phyloP scores from a whole-genome alignment of 192 early-diverging fungal genomes.

The Linnemannia schmuckeri region DNA sequence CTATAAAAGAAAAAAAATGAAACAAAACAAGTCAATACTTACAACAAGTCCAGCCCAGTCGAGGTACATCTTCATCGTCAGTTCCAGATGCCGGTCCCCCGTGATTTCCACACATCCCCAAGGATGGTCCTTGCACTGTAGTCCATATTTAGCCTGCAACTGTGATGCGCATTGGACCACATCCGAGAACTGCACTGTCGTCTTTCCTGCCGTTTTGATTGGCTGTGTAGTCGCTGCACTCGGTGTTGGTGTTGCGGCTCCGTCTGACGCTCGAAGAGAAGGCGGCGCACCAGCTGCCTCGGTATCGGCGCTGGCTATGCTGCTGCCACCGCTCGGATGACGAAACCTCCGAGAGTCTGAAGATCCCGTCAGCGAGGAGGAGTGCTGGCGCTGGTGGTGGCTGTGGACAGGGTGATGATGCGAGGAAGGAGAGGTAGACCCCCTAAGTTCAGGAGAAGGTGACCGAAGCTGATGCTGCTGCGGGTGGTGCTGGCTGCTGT shows the following conservation, averaged over 20 bases:
- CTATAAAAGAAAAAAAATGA: not conserved
- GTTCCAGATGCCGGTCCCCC: slow-evolving; percentile 32
- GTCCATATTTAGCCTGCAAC: slow-evolving; percentile 36
- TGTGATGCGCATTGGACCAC: slow-evolving; percentile 43
- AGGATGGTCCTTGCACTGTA: slow-evolving; percentile 42
- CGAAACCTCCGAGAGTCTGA: not conserved
- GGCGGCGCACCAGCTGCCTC: not conserved
- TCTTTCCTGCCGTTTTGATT: slow-evolving; percentile 20
- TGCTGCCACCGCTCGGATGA: slow-evolving; percentile 7
- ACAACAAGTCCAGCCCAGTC: slow-evolving; percentile 55
- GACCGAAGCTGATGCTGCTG: slow-evolving; percentile 12
- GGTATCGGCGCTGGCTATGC: not conserved
- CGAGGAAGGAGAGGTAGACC: not conserved
- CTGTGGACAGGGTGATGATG: not conserved
- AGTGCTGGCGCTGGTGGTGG: not conserved
- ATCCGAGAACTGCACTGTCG: slow-evolving; percentile 44
- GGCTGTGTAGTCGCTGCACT: not conserved
- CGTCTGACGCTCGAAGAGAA: not conserved
- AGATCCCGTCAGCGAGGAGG: not conserved
- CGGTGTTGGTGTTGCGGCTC: not conserved
- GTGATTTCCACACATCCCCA: slow-evolving; percentile 51
- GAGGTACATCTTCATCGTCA: slow-evolving; percentile 55
- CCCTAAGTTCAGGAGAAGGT: slow-evolving; percentile 35
- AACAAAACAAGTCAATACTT: slow-evolving; percentile 10
- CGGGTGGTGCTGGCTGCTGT: not conserved